Conservation (phyloP, 1,284 basidiomycete species). For the Hypsizygus ulmarius region DNA sequence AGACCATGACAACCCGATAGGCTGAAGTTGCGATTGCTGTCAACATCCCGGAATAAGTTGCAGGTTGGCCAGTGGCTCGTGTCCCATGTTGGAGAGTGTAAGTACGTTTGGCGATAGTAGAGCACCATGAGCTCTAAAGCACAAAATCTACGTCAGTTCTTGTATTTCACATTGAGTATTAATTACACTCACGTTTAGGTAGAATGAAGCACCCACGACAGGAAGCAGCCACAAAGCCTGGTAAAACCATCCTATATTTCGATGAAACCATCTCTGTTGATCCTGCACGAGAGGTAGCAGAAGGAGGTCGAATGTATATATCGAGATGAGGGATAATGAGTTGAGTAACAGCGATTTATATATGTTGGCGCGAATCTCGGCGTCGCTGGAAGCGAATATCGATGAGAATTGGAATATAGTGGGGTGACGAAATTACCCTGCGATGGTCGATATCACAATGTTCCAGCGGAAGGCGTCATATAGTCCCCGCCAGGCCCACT, state of each 20-base stretch:
- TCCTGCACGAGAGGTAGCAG: constrained; percentile 66
- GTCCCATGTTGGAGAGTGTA: constrained; percentile 66
- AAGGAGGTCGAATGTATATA: constrained; percentile 70
- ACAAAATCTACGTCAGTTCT: neutral
- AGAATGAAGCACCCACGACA: constrained; percentile 66
- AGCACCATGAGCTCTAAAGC: constrained; percentile 72
- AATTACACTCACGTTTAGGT: constrained; percentile 62
- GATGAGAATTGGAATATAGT: constrained; percentile 1
- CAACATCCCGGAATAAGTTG: constrained; percentile 68
- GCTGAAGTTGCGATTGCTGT: constrained; percentile 73
- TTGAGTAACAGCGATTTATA: constrained; percentile 74
- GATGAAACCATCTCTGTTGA: constrained; percentile 63
- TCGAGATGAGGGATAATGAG: constrained; percentile 61
- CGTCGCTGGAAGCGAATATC: constrained; percentile 46
- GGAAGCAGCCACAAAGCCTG: constrained; percentile 74
- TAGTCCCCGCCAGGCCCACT: constrained; percentile 58
- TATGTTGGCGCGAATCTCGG: constrained; percentile 68
- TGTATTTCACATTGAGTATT: neutral
- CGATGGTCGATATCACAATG: constrained; percentile 52
- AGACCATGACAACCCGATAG: constrained; percentile 76
- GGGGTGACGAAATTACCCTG: constrained; percentile 29
- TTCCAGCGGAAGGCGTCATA: constrained; percentile 73
- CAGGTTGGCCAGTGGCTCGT: constrained; percentile 43
- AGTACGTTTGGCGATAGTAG: constrained; percentile 66
- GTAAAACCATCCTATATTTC: constrained; percentile 73